Percentiles rank a stretch among this genome's conserved stretches.
These are phyloP conservation scores for Coccomyxa subellipsoidea DNA, from an alignment of 163 green algal genomes.

Conservation along the genomic window DNA sequence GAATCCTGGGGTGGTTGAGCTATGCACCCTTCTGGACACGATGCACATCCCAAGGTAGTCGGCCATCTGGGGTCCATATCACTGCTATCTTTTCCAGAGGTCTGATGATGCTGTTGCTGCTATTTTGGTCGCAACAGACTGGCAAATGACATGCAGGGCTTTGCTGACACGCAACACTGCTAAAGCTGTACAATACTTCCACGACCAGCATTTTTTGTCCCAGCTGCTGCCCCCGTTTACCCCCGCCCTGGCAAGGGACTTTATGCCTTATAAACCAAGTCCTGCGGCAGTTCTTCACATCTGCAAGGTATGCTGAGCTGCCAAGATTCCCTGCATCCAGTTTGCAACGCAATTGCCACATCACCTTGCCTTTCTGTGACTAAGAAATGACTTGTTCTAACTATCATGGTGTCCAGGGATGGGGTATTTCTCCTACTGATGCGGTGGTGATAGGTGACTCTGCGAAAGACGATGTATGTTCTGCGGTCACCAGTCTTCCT, in stretches of 20 bases:
- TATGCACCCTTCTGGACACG: constrained; percentile 34
- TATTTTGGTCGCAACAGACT: no score
- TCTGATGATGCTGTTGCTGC: no score
- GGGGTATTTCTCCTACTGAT: constrained; percentile 44
- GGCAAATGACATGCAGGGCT: constrained; percentile 18
- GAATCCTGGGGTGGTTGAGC: constrained; percentile 43
- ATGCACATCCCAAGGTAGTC: constrained; percentile 21
- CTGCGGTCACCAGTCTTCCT: not conserved
- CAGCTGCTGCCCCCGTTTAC: constrained; percentile 30
- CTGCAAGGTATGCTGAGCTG: constrained; percentile 13
- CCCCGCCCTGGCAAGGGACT: constrained; percentile 57
- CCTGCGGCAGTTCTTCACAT: constrained; percentile 61
- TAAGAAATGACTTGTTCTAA: no score
- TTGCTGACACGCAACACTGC: constrained; percentile 46
- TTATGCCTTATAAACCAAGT: constrained; percentile 53
- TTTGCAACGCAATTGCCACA: no score
- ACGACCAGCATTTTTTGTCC: constrained; percentile 32
- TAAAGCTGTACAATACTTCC: constrained; percentile 39
- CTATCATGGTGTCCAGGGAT: no score
- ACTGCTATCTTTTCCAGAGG: no score
- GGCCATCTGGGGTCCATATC: no score
- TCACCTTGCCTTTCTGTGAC: no score
- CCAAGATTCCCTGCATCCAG: not conserved
- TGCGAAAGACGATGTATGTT: constrained; percentile 59
- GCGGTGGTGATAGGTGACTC: constrained; percentile 65